Conservation (phyloP, 495 filamentous ascomycete genomes). For the Podospora sp. region DNA sequence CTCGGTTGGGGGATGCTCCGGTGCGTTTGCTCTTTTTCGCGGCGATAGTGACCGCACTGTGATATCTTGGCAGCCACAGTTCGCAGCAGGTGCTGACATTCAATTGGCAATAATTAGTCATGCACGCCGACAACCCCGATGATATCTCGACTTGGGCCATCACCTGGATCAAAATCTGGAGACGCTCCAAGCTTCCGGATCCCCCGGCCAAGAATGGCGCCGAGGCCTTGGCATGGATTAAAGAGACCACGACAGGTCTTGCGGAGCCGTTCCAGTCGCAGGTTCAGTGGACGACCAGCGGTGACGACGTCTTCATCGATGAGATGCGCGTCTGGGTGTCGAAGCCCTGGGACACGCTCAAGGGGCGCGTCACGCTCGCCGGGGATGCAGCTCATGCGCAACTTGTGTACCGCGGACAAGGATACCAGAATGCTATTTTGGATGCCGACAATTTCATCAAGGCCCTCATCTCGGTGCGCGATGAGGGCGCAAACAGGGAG, state of each 20-base stretch:
- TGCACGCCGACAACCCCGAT: slow-evolving; percentile 33
- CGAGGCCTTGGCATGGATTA: slow-evolving; percentile 41
- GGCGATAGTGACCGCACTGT: not conserved
- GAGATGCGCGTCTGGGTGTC: slow-evolving; percentile 33
- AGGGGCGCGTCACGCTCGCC: slow-evolving; percentile 54
- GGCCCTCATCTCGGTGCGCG: slow-evolving; percentile 33
- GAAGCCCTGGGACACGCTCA: slow-evolving; percentile 50
- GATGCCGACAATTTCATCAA: slow-evolving; percentile 49
- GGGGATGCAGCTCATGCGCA: slow-evolving; percentile 65
- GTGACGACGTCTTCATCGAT: slow-evolving; percentile 29
- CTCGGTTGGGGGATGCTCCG: slow-evolving; percentile 21
- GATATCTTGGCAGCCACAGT: not conserved
- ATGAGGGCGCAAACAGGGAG: slow-evolving; percentile 24
- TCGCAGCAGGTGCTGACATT: not conserved
- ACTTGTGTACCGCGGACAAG: slow-evolving; percentile 58
- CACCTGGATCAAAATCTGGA: slow-evolving; percentile 39
- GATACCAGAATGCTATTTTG: slow-evolving; percentile 50
- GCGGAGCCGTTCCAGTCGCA: slow-evolving; percentile 45
- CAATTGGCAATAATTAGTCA: slow-evolving; percentile 8
- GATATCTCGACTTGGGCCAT: slow-evolving; percentile 42
- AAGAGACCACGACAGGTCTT: slow-evolving; percentile 39
- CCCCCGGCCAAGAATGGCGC: not conserved
- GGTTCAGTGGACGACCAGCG: slow-evolving; percentile 48
- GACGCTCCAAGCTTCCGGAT: not conserved
- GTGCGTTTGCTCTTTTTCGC: slow-evolving; percentile 12